Evolutionary conservation across 169 alveolate species (phyloP).

Genomic region (Eimeria sp.): DNA sequence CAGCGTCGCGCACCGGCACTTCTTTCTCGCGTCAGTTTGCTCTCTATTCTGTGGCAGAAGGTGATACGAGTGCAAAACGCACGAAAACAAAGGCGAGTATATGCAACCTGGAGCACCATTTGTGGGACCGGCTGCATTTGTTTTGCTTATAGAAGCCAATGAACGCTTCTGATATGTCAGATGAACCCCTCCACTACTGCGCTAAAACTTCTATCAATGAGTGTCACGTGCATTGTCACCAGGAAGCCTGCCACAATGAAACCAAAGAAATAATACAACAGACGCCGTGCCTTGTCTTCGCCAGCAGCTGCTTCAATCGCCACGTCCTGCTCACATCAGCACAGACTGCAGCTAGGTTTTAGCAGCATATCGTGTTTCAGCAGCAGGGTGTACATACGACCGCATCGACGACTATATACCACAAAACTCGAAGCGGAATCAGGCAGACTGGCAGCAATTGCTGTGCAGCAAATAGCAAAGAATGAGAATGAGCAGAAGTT

Average conservation of each 20-base stretch:
- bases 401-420: neutral
- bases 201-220: slow-evolving; percentile 45
- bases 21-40: neutral
- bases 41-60: neutral
- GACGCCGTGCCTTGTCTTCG: slow-evolving; percentile 18
- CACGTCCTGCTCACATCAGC: slow-evolving; percentile 55
- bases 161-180: neutral
- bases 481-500: neutral
- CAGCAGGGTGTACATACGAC: neutral
- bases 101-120: neutral
- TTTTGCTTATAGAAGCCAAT: neutral
- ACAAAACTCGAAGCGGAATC: neutral
- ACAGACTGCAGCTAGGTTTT: neutral
- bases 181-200: slow-evolving; percentile 57
- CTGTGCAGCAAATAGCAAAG: neutral
- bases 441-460: neutral
- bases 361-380: neutral
- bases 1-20: neutral
- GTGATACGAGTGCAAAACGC: neutral
- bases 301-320: slow-evolving; percentile 62
- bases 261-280: slow-evolving; percentile 26
- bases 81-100: neutral
- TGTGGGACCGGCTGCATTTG: neutral
- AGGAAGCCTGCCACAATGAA: slow-evolving; percentile 14
- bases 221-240: slow-evolving; percentile 42